Evolutionary conservation across 2,329 filamentous ascomycete species (phyloP).

Genomic region (Coniochaeta pulveracea): DNA sequence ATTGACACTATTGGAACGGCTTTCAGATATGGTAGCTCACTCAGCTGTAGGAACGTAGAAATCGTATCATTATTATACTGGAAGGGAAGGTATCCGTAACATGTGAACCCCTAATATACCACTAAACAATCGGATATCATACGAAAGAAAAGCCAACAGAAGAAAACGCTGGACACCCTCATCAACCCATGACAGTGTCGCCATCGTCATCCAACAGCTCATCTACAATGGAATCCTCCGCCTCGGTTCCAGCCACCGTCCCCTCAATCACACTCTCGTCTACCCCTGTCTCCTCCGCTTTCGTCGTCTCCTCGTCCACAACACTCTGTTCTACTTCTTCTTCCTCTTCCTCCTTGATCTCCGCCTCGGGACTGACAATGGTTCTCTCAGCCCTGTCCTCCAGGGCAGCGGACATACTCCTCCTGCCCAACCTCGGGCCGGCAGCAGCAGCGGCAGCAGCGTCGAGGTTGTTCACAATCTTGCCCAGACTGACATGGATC

Average conservation of each 20-base stretch:
- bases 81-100: too few relatives aligned
- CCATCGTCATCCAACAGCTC: slow-evolving; percentile 28
- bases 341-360: slow-evolving; percentile 38
- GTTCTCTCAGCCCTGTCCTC: slow-evolving; percentile 25
- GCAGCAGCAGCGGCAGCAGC: slow-evolving; percentile 18
- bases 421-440: slow-evolving; percentile 25
- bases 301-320: slow-evolving; percentile 7
- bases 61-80: too few relatives aligned
- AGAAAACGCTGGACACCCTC: slow-evolving; percentile 1
- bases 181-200: slow-evolving; percentile 17
- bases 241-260: slow-evolving; percentile 12
- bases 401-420: slow-evolving; percentile 28
- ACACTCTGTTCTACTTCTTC: slow-evolving; percentile 18
- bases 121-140: too few relatives aligned
- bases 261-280: slow-evolving; percentile 11
- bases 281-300: slow-evolving; percentile 14
- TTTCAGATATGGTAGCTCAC: too few relatives aligned
- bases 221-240: slow-evolving; percentile 24
- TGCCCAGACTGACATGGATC: slow-evolving; percentile 54
- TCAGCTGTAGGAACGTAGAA: too few relatives aligned
- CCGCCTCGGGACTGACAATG: slow-evolving; percentile 24
- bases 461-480: slow-evolving; percentile 52
- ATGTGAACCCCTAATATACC: too few relatives aligned
- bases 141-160: too few relatives aligned
- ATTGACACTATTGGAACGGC: too few relatives aligned